These are phyloP conservation scores for Boletus subparvulus DNA, from an alignment of 768 basidiomycete species.

Conservation along the genomic window DNA sequence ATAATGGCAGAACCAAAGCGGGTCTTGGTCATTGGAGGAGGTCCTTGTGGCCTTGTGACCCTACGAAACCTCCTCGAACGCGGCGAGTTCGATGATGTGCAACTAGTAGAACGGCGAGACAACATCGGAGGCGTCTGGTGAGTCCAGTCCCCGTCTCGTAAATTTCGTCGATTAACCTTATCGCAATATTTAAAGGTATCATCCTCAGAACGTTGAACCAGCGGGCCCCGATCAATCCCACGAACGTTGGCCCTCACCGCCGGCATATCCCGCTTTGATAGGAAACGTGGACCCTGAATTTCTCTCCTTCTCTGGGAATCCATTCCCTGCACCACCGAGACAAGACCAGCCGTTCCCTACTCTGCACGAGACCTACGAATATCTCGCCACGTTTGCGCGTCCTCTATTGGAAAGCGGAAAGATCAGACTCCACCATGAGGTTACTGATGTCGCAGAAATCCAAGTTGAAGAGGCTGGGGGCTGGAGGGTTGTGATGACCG, in stretches of 20 bases:
- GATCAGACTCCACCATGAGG: conserved; percentile 44
- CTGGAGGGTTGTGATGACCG: conserved; percentile 41
- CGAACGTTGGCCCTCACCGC: conserved; percentile 44
- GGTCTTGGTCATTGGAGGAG: conserved; percentile 47
- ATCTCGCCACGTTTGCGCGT: conserved; percentile 27
- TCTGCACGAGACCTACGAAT: conserved; percentile 28
- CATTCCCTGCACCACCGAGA: conserved; percentile 28
- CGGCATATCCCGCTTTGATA: conserved; percentile 48
- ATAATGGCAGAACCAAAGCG: conserved; percentile 8
- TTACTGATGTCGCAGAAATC: conserved; percentile 39
- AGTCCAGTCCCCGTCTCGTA: conserved; percentile 8
- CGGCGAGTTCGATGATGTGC: conserved; percentile 43
- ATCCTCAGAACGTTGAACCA: background rate
- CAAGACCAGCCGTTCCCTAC: conserved; percentile 31
- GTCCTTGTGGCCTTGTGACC: conserved; percentile 47
- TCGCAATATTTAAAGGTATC: conserved; percentile 13
- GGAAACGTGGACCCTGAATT: conserved; percentile 51
- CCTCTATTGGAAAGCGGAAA: conserved; percentile 27
- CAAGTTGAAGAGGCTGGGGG: conserved; percentile 23
- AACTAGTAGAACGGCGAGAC: conserved; percentile 44
- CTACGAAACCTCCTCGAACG: conserved; percentile 47
- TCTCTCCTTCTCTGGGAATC: conserved; percentile 30
- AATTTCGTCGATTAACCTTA: too few relatives aligned
- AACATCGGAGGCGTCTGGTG: conserved; percentile 56
- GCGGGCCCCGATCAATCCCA: background rate